These are phyloP conservation scores for Brettanomyces bruxellensis DNA, from an alignment of 805 yeast species.

Conservation along the genomic window DNA sequence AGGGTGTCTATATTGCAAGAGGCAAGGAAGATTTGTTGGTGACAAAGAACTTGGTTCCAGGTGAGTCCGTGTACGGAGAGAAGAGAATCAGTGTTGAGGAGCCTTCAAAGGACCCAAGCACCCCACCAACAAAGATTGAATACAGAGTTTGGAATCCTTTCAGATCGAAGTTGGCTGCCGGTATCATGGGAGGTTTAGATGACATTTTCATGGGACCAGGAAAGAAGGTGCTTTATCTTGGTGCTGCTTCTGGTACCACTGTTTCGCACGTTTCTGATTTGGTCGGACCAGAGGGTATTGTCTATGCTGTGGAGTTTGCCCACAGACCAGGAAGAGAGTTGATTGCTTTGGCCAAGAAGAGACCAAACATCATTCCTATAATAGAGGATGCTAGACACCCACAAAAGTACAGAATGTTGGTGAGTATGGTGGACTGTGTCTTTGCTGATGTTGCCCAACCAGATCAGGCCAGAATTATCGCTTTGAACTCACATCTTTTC, in stretches of 20 bases:
- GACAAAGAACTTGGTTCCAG: slow-evolving; percentile 95
- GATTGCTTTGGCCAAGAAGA: slow-evolving; percentile 99
- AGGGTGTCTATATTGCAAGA: slow-evolving; percentile 98
- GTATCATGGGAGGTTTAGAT: slow-evolving; percentile 99
- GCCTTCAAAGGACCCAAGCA: slow-evolving; percentile 81
- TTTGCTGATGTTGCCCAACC: slow-evolving; percentile 99
- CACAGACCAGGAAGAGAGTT: slow-evolving; percentile 99
- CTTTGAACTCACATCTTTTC: slow-evolving; percentile 96
- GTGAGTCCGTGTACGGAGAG: slow-evolving; percentile 98
- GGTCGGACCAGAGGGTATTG: slow-evolving; percentile 98
- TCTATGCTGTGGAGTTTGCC: slow-evolving; percentile 97
- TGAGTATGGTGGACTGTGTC: slow-evolving; percentile 98
- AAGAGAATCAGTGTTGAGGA: slow-evolving; percentile 92
- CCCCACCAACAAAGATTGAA: slow-evolving; percentile 88
- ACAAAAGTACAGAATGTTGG: slow-evolving; percentile 97
- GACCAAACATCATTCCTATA: slow-evolving; percentile 98
- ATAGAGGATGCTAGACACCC: slow-evolving; percentile 99
- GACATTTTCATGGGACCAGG: slow-evolving; percentile 97
- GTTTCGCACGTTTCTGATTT: slow-evolving; percentile 97
- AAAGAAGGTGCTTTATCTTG: slow-evolving; percentile 91
- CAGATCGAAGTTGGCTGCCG: slow-evolving; percentile 99
- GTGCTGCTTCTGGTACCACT: slow-evolving; percentile 99
- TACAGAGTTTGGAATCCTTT: slow-evolving; percentile 99
- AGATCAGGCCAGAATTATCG: slow-evolving; percentile 99
- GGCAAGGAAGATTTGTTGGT: slow-evolving; percentile 98